Percentiles rank a stretch among this genome's conserved stretches.
These are phyloP conservation scores for Fistulinella cinereoalba DNA, from an alignment of 1,284 basidiomycete species.

Conservation along the genomic window DNA sequence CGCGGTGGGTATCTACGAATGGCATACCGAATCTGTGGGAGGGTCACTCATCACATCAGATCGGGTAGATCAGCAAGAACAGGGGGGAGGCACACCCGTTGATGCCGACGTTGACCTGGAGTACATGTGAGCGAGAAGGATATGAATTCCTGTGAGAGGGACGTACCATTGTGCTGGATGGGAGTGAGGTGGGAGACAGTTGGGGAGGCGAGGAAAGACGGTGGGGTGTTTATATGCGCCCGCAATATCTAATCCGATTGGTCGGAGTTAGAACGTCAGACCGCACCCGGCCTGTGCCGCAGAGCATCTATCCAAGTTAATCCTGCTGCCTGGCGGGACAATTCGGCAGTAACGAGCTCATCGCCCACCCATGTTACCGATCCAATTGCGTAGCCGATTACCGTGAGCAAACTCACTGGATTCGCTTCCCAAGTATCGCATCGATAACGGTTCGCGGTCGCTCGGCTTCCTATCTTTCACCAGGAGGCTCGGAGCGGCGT, in stretches of 20 bases:
- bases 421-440: constrained; percentile 1
- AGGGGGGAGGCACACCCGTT: constrained; percentile 65
- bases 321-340: constrained; percentile 3
- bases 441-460: too few species aligned
- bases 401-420: too few species aligned
- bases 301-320: not conserved
- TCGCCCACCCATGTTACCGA: constrained; percentile 11
- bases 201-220: constrained; percentile 1
- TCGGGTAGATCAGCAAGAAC: not conserved
- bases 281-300: constrained; percentile 12
- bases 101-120: constrained; percentile 84
- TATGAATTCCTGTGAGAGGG: not conserved
- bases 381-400: too few species aligned
- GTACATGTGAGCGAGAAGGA: constrained; percentile 6
- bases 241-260: constrained; percentile 28
- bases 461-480: too few species aligned
- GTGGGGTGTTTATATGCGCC: constrained; percentile 24
- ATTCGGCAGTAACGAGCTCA: constrained; percentile 8
- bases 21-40: constrained; percentile 74
- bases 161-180: constrained; percentile 24
- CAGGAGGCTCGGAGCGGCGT: too few species aligned
- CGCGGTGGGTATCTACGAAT: not conserved
- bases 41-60: constrained; percentile 13
- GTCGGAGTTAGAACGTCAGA: constrained; percentile 30
- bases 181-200: constrained; percentile 4